A percentile compares a stretch with the other conserved stretches of the same genome.
phyloP scores from a whole-genome alignment of 1,284 basidiomycete species.

The Cutaneotrichosporon curvatum region DNA sequence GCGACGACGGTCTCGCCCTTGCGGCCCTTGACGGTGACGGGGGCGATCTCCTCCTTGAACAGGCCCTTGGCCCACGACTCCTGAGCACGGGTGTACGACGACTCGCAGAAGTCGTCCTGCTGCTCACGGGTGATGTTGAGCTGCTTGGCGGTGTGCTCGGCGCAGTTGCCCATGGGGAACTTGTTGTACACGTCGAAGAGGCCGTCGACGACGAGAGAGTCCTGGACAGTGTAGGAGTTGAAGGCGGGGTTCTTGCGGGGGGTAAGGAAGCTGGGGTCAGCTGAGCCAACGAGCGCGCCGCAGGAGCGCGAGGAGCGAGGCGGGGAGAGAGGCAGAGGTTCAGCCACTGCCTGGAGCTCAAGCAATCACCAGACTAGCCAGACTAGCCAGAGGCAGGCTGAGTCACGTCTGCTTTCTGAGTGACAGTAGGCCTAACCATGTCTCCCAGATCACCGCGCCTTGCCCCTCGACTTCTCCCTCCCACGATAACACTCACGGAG shows the following conservation, averaged over 20 bases:
- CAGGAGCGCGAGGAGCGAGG: too few relatives aligned
- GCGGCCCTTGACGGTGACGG: conserved; percentile 51
- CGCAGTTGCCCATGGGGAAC: conserved; percentile 94
- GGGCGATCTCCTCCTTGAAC: conserved; percentile 61
- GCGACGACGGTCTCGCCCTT: conserved; percentile 83
- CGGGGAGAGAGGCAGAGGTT: too few relatives aligned
- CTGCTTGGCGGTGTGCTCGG: conserved; percentile 78
- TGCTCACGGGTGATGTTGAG: conserved; percentile 74
- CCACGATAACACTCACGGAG: conserved; percentile 78
- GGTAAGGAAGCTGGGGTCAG: conserved; percentile 67
- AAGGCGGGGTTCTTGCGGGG: conserved; percentile 81
- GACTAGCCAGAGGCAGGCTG: too few relatives aligned
- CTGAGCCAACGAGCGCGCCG: background rate
- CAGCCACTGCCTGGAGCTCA: too few relatives aligned
- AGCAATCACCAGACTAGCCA: too few relatives aligned
- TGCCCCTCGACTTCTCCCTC: too few relatives aligned
- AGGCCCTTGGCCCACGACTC: conserved; percentile 79
- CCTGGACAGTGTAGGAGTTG: conserved; percentile 79
- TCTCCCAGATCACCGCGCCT: too few relatives aligned
- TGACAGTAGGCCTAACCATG: too few relatives aligned
- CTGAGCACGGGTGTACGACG: conserved; percentile 88
- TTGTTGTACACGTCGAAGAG: conserved; percentile 95
- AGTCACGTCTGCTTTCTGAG: too few relatives aligned
- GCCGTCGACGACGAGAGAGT: conserved; percentile 87
- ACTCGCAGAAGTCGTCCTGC: conserved; percentile 83